These are phyloP conservation scores for Geranium brycei DNA, from an alignment of 345 rosid genomes.

Conservation along the genomic window DNA sequence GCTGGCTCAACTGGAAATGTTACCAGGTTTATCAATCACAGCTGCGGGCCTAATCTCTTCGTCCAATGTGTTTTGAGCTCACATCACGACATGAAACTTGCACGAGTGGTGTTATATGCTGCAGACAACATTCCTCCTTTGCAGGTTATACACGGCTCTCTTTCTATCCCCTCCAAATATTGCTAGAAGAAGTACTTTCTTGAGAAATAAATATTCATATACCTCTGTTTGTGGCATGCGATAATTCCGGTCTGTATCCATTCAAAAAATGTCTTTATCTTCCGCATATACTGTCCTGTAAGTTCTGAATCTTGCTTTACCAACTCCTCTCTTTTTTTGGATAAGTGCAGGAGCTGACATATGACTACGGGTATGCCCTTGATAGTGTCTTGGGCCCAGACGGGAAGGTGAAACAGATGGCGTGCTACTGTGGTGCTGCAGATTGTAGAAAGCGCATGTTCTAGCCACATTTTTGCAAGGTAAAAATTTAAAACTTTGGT, in stretches of 20 bases:
- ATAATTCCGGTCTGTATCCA: no score
- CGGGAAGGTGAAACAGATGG: conserved; percentile 54
- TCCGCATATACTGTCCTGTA: no score
- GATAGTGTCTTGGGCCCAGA: conserved; percentile 66
- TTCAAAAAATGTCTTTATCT: no score
- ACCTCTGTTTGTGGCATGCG: no score
- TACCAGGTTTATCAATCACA: conserved; percentile 87
- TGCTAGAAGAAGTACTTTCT: no score
- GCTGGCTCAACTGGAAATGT: conserved; percentile 70
- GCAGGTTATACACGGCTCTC: conserved; percentile 37
- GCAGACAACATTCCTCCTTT: conserved; percentile 90
- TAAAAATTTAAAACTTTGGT: no score
- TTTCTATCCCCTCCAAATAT: neutral
- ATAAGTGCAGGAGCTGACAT: conserved; percentile 56
- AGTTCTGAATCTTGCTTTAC: neutral
- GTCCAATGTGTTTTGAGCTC: conserved; percentile 77
- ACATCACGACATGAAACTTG: conserved; percentile 71
- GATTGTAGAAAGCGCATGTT: conserved; percentile 62
- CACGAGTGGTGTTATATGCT: conserved; percentile 78
- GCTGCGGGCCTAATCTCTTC: conserved; percentile 89
- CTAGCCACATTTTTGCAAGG: conserved; percentile 16
- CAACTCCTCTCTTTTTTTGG: conserved; percentile 3
- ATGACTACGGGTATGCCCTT: conserved; percentile 78
- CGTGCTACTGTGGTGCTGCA: conserved; percentile 68
- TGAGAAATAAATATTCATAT: no score